phyloP scores from a whole-genome alignment of 1,139 yeast species.

The Suhomyces coccinellae region DNA sequence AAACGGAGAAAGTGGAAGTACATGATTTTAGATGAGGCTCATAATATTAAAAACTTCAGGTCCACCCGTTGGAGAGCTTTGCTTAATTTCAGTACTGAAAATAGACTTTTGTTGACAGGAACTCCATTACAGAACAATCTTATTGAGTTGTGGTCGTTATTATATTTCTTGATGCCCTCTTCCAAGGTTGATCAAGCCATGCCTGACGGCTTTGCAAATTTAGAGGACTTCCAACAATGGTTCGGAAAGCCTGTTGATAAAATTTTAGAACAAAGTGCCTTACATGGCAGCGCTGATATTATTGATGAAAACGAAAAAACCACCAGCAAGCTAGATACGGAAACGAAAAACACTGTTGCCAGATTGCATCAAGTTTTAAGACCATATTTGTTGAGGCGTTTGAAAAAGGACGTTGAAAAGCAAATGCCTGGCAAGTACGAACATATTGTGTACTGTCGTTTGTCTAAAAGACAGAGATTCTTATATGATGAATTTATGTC shows the following conservation, averaged over 20 bases:
- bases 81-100: slow-evolving; percentile 87
- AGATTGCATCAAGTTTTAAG: slow-evolving; percentile 91
- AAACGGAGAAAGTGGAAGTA: slow-evolving; percentile 92
- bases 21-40: slow-evolving; percentile 98
- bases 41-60: slow-evolving; percentile 92
- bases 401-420: slow-evolving; percentile 95
- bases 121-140: slow-evolving; percentile 92
- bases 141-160: slow-evolving; percentile 90
- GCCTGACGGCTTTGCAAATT: slow-evolving; percentile 96
- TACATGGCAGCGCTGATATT: slow-evolving; percentile 43
- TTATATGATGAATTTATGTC: slow-evolving; percentile 97
- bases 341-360: slow-evolving; percentile 80
- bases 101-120: slow-evolving; percentile 88
- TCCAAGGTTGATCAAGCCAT: slow-evolving; percentile 65
- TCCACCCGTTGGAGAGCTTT: slow-evolving; percentile 97
- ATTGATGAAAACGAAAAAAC: slow-evolving; percentile 44
- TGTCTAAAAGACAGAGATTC: slow-evolving; percentile 89
- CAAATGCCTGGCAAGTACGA: slow-evolving; percentile 99
- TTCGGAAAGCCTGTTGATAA: slow-evolving; percentile 95
- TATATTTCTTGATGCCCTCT: slow-evolving; percentile 95
- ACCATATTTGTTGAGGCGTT: slow-evolving; percentile 86
- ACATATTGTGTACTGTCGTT: slow-evolving; percentile 87
- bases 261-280: slow-evolving; percentile 68
- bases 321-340: slow-evolving; percentile 50
- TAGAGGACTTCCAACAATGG: slow-evolving; percentile 97